Evolutionary conservation across 2,329 filamentous ascomycete genomes (phyloP), one percentile per base, ranked within the genome.

Genomic region (Alternaria ethzedia): DNA sequence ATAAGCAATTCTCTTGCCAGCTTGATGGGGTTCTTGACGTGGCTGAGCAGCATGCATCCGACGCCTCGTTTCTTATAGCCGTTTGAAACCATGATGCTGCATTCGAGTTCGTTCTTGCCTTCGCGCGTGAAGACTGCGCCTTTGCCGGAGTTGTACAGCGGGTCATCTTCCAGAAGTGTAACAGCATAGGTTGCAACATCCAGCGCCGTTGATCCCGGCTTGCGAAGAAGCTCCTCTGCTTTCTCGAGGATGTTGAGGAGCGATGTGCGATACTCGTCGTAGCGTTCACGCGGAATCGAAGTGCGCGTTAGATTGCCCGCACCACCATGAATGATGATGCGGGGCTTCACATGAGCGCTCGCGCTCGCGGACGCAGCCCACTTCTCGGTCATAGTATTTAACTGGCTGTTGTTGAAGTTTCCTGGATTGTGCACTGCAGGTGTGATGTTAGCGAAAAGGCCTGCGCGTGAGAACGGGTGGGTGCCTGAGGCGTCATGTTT

Each of bases 81-180:
- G 26, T 85, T 85, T 2, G 90, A 91, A 0, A 96, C 91, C 93
- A 97, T 97, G 55, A 97, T 87, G 9, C 89, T 92, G 2, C 92
- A 92, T 81, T 97, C 94, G 65, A 97, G 89, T 82, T 97, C 92
- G 77, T 94, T 94, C 66, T 89, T 86, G 17, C 94, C 94, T 68
- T 91, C 89, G 54, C 90, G 88, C 0, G 93, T 97, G 79, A 96
- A 97, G 20, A 97, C 93, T 54, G 93, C 92, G 57, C 94, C 94
- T 72, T 89, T 90, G 8, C 89, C 93, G 61, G 89, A 89, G 82
- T 97, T 97, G 86, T 96, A 97, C 5, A 96, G 86, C 2, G 90
- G 86, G 74, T 94, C 88, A 74, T 96, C 85, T 81, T 97, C 94
- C 15, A 97, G 87, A 25, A 90, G 85, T 1, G 84, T 83, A 11